A percentile compares a stretch with the other conserved stretches of the same genome.
These are phyloP conservation scores for Solanum lignicaule DNA, from an alignment of 257 asterid genomes.

Conservation along the genomic window DNA sequence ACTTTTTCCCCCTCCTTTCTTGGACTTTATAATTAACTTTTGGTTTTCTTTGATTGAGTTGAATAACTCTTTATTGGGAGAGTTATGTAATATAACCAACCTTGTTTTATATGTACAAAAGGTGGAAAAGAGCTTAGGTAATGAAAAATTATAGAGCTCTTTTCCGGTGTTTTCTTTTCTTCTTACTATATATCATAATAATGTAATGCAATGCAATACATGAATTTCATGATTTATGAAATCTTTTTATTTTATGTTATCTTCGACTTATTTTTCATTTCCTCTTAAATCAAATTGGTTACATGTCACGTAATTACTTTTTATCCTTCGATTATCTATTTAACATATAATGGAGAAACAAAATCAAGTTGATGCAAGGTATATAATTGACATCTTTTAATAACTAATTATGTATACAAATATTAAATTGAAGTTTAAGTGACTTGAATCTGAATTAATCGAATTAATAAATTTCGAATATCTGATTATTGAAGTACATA, in stretches of 20 bases:
- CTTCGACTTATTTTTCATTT: not conserved
- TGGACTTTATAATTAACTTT: not conserved
- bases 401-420: too few relatives aligned
- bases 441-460: not conserved
- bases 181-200: not conserved
- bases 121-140: not conserved
- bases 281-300: not conserved
- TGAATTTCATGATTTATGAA: not conserved
- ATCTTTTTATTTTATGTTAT: too few relatives aligned
- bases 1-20: not conserved
- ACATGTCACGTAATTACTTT: not conserved
- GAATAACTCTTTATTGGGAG: not conserved
- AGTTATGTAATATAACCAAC: not conserved
- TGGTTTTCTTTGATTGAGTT: not conserved
- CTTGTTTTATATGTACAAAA: not conserved
- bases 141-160: not conserved
- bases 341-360: not conserved
- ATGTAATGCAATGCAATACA: not conserved
- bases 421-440: not conserved
- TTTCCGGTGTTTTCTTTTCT: not conserved
- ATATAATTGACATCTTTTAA: not conserved
- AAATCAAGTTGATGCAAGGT: not conserved
- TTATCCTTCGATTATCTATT: not conserved
- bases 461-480: not conserved
- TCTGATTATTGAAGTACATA: not conserved